Evolutionary conservation across 2,329 filamentous ascomycete species (phyloP), one percentile per base, ranked within the genome.

Genomic region (Diaporthe aspalathi): DNA sequence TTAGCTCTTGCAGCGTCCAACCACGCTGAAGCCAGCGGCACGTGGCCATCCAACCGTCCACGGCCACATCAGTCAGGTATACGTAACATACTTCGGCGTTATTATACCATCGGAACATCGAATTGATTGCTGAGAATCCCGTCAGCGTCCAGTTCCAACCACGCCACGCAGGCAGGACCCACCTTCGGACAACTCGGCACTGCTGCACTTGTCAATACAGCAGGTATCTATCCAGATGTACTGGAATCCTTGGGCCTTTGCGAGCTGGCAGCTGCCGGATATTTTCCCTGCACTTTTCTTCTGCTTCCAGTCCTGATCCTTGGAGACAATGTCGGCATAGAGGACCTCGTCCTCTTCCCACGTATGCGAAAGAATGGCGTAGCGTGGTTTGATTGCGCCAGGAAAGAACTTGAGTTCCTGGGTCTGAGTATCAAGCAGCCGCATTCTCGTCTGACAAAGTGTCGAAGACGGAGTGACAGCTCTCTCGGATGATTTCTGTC

Each of bases 1-100:
- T 47, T 2, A 75, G 75, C 65, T 71, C 70, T 17, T 71, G 65
- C 5, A 71, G 32, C 1, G 70, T 71, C 65, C 70, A 71, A 14
- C 65, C 70, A 14, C 70, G 35, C 7, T 22, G 24, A 49, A 68
- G 68, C 70, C 70, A 70, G 29, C 52, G 52, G 8, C 40, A 38
- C 14, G 5, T 9, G 49, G 24, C 24, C 12, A 38, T 56, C 9
- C 29, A 56, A 14, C 52, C 29, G 4, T 22, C 20, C 8, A 22
- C 3, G 9, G 20, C 76, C 74, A 27, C 66, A 47, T 68, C 52
- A 7, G 14, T 22, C 12, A 68, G 43, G 29, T 50, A 57, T 17
- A 24, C 53, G 27, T 50, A 68, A 24, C 66, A 68, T 3, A 57
- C n/a, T 12, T 35, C 32, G 32, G 67, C 24, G 0, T 40, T 2